Evolutionary conservation across 2,329 filamentous ascomycete species (phyloP), one percentile per base, ranked within the genome.

Genomic region (Penicillium crustosum): DNA sequence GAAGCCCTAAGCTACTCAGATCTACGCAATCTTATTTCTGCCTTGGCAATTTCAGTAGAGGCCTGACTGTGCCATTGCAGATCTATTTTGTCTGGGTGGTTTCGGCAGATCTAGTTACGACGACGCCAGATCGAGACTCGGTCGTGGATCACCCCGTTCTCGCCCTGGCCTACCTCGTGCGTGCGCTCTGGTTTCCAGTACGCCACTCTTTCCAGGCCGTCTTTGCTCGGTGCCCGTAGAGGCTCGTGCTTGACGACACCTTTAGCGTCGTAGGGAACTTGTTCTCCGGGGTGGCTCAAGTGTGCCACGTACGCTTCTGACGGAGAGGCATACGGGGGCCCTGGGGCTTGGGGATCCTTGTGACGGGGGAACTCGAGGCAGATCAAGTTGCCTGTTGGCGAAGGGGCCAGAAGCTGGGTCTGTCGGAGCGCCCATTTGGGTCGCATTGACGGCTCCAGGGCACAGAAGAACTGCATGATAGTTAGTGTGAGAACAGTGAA

Each of bases 321-420:
- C 13, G 85, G 83, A 41, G 90, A 75, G 8, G 86, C 85, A 81
- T 85, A 93, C 2, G 91, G 91, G 13, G 91, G 91, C 0, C 91
- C 91, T 10, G 81, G 81, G 10, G 82, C 79, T 12, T 79, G 79
- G 10, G 87, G 82, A 42, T 85, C 81, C 72, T 93, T 94, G 60
- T 84, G 82, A 1, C 88, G 86, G 10, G 91, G 91, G 71, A 89
- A 95, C 71, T 96, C 91, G 60, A 96, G 82, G 74, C 85, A 87
- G 49, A 88, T 78, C 53, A 88, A 76, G 49, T 78, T 75, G 6
- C 84, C 84, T 2, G 59, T 60, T 3, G 72, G 73, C 1, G 75
- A 72, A 15, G 79, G 74, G 15, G 80, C 74, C 12, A 88, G 78
- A 8, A 88, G 76, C 54, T 82, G 74, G 5, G 77, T 78, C 70